phyloP scores from a whole-genome alignment of 768 basidiomycete genomes.

The Dioszegia crocea region DNA sequence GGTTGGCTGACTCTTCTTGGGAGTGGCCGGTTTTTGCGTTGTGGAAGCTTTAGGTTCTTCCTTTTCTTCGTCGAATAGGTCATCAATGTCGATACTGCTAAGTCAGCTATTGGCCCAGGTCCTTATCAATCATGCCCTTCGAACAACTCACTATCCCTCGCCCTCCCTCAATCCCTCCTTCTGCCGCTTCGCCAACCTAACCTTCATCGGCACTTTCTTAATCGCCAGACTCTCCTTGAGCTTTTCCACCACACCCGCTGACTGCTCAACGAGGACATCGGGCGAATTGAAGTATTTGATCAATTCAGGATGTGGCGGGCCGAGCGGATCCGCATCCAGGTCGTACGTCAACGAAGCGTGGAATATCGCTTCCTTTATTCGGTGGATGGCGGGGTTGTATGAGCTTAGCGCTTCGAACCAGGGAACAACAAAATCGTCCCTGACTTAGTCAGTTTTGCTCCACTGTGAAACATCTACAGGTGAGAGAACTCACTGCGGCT shows the following conservation, averaged over 20 bases:
- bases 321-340: conserved; percentile 67
- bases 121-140: background rate
- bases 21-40: background rate
- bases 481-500: conserved; percentile 4
- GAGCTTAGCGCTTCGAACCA: conserved; percentile 78
- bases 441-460: background rate
- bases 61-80: conserved; percentile 55
- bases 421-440: conserved; percentile 37
- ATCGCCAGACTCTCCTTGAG: conserved; percentile 69
- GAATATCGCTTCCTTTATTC: conserved; percentile 87
- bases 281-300: conserved; percentile 81
- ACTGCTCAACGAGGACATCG: conserved; percentile 61
- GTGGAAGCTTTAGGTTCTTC: conserved; percentile 6
- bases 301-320: conserved; percentile 79
- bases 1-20: conserved; percentile 14
- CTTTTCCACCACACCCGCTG: conserved; percentile 58
- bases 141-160: conserved; percentile 41
- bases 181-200: conserved; percentile 49
- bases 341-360: conserved; percentile 77
- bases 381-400: conserved; percentile 84
- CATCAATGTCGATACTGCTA: conserved; percentile 44
- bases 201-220: conserved; percentile 68
- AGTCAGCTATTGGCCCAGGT: background rate
- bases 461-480: background rate
- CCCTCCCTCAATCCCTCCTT: conserved; percentile 52